phyloP scores from a whole-genome alignment of 805 yeast species.

The Barnettozyma botsteinii region DNA sequence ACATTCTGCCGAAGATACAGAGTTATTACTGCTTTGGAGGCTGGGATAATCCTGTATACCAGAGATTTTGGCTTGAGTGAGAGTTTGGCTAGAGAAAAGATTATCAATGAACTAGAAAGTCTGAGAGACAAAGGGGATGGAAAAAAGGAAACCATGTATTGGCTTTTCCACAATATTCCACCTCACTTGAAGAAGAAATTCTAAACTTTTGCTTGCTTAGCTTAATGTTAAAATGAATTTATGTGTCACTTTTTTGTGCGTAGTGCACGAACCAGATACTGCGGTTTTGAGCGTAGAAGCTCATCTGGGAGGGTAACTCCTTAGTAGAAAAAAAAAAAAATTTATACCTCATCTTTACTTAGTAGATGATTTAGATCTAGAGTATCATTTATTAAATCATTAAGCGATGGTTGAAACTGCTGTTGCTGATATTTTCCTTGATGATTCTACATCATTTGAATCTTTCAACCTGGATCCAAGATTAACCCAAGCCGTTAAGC shows the following conservation, averaged over 20 bases:
- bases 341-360: background rate
- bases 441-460: slow-evolving; percentile 65
- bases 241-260: background rate
- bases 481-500: slow-evolving; percentile 74
- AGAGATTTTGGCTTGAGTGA: slow-evolving; percentile 19
- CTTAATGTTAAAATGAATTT: too few species aligned
- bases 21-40: slow-evolving; percentile 24
- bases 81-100: slow-evolving; percentile 19
- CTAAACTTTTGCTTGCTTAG: background rate
- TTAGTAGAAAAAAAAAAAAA: background rate
- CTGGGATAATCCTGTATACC: slow-evolving; percentile 16
- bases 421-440: slow-evolving; percentile 67
- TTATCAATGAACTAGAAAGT: slow-evolving; percentile 21
- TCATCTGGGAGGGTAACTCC: slow-evolving; percentile 7
- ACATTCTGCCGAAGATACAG: slow-evolving; percentile 25
- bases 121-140: slow-evolving; percentile 21
- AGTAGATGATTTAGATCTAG: background rate
- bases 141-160: slow-evolving; percentile 27
- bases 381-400: background rate
- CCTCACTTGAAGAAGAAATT: slow-evolving; percentile 20
- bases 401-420: slow-evolving; percentile 29
- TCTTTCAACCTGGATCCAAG: slow-evolving; percentile 78
- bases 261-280: background rate
- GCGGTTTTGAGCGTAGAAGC: background rate
- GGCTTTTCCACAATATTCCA: slow-evolving; percentile 27